Base-by-base conservation (phyloP, 148 eudicot species). In the Fagopyrum tataricum region DNA sequence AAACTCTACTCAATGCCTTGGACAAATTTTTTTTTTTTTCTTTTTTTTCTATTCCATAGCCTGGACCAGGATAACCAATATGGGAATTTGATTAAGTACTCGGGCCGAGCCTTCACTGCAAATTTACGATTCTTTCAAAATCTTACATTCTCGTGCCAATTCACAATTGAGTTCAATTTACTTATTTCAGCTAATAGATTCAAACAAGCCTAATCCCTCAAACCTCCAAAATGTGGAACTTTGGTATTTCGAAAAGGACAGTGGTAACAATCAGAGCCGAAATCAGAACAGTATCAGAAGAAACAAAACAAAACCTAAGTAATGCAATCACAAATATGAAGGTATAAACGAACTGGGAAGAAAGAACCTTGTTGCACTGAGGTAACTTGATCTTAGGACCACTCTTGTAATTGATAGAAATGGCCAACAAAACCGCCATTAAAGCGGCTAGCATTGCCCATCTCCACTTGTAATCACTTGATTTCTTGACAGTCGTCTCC, bases 361-460 rank as follows among this genome's bases (percentile, higher is more conserved):
- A 67, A 13, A 37, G 5, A 42, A 67, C 71, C 71, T 67, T n/a
- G 40, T 67, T 67, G 46, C 44, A 67, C 44, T n/a, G 71, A 67
- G 71, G 21, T 67, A 12, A 42, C 43, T 67, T 67, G 71, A 37
- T 67, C 46, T 67, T 67, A 39, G 44, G 46, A 67, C 8, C 71
- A 21, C 72, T 40, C 0, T 15, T 20, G 72, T 41, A 68, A 44
- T 41, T 41, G 48, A 68, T 26, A 68, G 72, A 4, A 68, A 26
- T 41, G 72, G 72, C 72, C 72, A 68, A 15, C 13, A 68, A n/a
- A 42, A 68, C 72, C 72, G 72, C 72, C 49, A 68, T 68, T 41
- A 44, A 41, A 68, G 49, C 72, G 17, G 47, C 72, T 68, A 68
- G 72, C 26, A 68, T 2, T 41, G 72, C 49, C 72, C 48, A 68